Percentiles rank a stretch among this genome's conserved stretches.
These are phyloP conservation scores for Pythium aristosporum DNA, from an alignment of 352 stramenopile species.

Conservation along the genomic window DNA sequence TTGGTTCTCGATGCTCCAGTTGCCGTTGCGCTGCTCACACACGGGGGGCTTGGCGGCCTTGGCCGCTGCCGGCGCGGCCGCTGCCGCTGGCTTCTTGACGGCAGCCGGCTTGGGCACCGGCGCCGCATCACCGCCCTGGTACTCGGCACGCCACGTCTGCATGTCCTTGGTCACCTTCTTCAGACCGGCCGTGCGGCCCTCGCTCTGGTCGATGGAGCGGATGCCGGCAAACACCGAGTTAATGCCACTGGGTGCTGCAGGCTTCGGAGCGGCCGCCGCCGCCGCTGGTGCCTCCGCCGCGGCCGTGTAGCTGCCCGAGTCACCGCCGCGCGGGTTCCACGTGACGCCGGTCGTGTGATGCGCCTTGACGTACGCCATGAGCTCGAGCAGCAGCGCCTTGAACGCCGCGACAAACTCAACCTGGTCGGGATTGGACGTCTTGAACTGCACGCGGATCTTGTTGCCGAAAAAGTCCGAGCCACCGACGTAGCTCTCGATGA, in stretches of 20 bases:
- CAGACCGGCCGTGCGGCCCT: conserved; percentile 90
- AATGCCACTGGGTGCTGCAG: conserved; percentile 53
- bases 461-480: conserved; percentile 97
- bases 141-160: conserved; percentile 97
- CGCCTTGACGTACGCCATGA: conserved; percentile 94
- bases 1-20: conserved; percentile 98
- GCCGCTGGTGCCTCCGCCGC: conserved; percentile 8
- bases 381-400: conserved; percentile 89
- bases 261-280: conserved; percentile 31
- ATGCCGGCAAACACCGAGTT: conserved; percentile 89
- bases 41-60: conserved; percentile 51
- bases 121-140: conserved; percentile 58
- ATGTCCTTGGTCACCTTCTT: conserved; percentile 96
- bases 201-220: conserved; percentile 86
- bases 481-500: conserved; percentile 95
- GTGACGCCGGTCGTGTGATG: conserved; percentile 94
- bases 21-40: conserved; percentile 91
- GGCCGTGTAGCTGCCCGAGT: conserved; percentile 47
- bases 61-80: conserved; percentile 30
- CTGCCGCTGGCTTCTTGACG: conserved; percentile 15
- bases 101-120: conserved; percentile 24
- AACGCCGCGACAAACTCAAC: conserved; percentile 94
- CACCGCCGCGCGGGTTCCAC: conserved; percentile 90
- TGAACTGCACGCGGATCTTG: conserved; percentile 97
- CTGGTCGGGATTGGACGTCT: conserved; percentile 89